These are phyloP conservation scores for Populus tomentosa DNA, from an alignment of 441 rosid species.

Conservation along the genomic window DNA sequence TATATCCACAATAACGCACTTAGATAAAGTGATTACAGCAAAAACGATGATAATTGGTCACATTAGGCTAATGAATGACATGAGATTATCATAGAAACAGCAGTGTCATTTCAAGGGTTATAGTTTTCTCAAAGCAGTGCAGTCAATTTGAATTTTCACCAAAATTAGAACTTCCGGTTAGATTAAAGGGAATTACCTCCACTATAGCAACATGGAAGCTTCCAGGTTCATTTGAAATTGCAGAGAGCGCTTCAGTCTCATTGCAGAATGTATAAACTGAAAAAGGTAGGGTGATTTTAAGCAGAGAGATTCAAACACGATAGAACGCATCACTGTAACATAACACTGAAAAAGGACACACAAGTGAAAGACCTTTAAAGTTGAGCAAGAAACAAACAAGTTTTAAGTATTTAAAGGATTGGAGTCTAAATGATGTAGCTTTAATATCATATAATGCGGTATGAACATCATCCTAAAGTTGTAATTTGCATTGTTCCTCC, in stretches of 20 bases:
- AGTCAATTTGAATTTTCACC: not conserved
- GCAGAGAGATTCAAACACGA: not conserved
- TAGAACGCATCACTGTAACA: not conserved
- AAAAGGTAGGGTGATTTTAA: constrained; percentile 1
- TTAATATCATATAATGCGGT: not conserved
- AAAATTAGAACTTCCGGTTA: not conserved
- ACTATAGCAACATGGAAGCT: constrained; percentile 84
- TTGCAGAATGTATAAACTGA: constrained; percentile 72
- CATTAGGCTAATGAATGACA: not conserved
- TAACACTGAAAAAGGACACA: not conserved
- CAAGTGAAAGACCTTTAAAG: not conserved
- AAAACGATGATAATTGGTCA: not conserved
- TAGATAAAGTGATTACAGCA: not conserved
- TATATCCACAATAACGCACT: not conserved
- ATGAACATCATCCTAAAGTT: not conserved
- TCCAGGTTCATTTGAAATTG: constrained; percentile 52
- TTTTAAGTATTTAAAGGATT: not conserved
- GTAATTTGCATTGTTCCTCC: not conserved
- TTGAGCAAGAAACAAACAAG: not conserved
- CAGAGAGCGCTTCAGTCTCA: constrained; percentile 72
- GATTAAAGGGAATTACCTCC: constrained; percentile 44
- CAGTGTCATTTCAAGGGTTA: not conserved
- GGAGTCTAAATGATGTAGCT: not conserved
- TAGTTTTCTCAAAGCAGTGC: not conserved
- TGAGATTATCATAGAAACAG: not conserved